Evolutionary conservation across 306 rosid species (phyloP), one percentile per base, ranked within the genome.

Genomic region (Potentilla sterilis): DNA sequence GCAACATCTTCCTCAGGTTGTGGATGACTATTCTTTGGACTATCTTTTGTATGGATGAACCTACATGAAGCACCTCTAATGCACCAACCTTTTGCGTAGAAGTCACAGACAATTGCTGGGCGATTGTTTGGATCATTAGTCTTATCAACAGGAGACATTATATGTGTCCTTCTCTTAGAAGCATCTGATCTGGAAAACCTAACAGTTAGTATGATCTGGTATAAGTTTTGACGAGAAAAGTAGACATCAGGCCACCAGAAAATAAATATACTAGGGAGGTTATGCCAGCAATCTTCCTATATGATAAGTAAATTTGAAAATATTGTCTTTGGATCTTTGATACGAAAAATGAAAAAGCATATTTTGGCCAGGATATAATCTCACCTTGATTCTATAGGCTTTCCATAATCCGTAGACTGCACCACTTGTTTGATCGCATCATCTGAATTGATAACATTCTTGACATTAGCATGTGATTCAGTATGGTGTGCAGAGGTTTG

Each of bases 31-130:
- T 66, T 59, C 42, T 61, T 43, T 59, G 18, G 75, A 57, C 66
- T 58, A 78, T 88, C 92, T 84, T 89, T 89, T 76, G 85, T 65
- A 80, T 92, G 99, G 79, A 89, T 88, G 84, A 95, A 95, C 83
- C 86, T 87, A 87, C 99, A 95, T 21, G 95, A 87, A 85, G 81
- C 81, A 75, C 97, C 97, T 83, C 84, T 86, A 76, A 92, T 89
- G 80, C 99, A 95, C 99, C 99, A 95, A 22, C 99, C 99, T 79
- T 95, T 86, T 38, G 97, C 90, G 71, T 81, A 92, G 82, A 92
- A 92, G 61, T 80, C 91, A 52, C 99, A 95, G 64, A 83, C 37
- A 63, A 88, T 81, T 37, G 84, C 84, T 9, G 84, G 87, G 22
- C 81, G 85, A 73, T 92, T 86, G 80, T 85, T 85, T 83, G 75